Evolutionary conservation across 202 grass and related monocot species (phyloP), one percentile per base, ranked within the genome.

Genomic region (Brachypodium distachyon): DNA sequence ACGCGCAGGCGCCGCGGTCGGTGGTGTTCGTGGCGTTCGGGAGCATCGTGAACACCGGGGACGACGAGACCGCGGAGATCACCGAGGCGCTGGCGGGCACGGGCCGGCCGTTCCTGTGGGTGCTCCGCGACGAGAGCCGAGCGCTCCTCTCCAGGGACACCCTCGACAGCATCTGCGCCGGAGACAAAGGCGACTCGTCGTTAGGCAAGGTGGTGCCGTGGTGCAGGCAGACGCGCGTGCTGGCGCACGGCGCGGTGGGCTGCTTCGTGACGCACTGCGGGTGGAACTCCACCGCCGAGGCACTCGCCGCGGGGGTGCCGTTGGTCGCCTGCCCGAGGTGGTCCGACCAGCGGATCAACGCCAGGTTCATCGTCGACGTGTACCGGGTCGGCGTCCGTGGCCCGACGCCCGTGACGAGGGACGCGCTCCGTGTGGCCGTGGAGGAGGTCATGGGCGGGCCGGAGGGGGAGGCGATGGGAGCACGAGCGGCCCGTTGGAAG

Each of bases 241-340:
- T 97, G 16, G 48, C 59, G 28, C 93, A 97, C 58, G 22, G 21
- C 25, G 78, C 88, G 7, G 57, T 96, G 19, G 92, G 89, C 2
- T 96, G 89, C 53, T 89, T 96, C 33, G 69, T 96, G 10, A 96
- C 81, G 11, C 92, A 96, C 50, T 96, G 86, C 39, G 86, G 89
- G 6, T 92, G 89, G 92, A 92, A 92, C 76, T 92, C 92, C 0
- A 37, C 84, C 1, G 27, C 67, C 21, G 92, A 91, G 77, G 84
- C 64, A 28, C 61, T 96, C 55, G 51, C 83, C 12, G 83, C 77
- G 0, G 89, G 92, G 12, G 83, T 91, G 59, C 88, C 80, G 19
- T 77, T 97, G 46, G 76, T 97, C 18, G 87, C 80, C 3, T 83
- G 25, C 51, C 90, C 93, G 6, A 70, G 61, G 78, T 90, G 71